Evolutionary conservation across 176 grass and related monocot species (phyloP).

Genomic region (Canna indica): DNA sequence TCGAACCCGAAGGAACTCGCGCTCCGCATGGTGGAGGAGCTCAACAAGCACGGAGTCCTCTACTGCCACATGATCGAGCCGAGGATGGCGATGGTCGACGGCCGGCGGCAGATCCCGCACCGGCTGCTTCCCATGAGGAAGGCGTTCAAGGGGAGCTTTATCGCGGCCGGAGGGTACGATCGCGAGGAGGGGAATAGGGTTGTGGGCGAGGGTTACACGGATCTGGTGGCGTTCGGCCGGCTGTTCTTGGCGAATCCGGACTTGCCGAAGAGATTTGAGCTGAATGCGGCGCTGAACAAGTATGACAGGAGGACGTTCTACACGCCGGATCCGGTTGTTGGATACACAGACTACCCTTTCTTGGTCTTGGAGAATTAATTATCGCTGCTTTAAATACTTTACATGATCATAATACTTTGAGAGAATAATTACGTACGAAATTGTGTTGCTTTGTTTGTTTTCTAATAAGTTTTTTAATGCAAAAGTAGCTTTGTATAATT

Average conservation of each 20-base stretch:
- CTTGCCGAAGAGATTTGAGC: slow-evolving; percentile 7
- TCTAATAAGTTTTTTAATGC: too few relatives aligned
- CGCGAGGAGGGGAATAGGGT: neutral
- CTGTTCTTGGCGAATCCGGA: slow-evolving; percentile 1
- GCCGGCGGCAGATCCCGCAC: neutral
- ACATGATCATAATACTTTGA: too few relatives aligned
- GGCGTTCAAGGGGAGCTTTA: neutral
- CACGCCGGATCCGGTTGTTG: neutral
- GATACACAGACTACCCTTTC: slow-evolving; percentile 5
- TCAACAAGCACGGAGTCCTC: neutral
- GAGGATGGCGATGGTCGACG: neutral
- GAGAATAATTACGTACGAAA: too few relatives aligned
- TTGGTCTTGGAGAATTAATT: neutral
- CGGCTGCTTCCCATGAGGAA: slow-evolving; percentile 4
- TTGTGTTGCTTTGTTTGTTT: too few relatives aligned
- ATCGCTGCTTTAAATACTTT: too few relatives aligned
- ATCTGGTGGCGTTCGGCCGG: neutral
- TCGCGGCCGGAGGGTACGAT: slow-evolving; percentile 5
- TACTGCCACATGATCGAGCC: slow-evolving; percentile 10
- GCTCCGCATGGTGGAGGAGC: neutral
- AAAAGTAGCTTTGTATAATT: too few relatives aligned
- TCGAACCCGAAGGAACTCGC: neutral
- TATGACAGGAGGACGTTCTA: slow-evolving; percentile 3
- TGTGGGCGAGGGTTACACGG: neutral
- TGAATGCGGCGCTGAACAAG: neutral